These are phyloP conservation scores for Paraglomus brasilianum DNA, from an alignment of 192 early-diverging fungal genomes.

Conservation along the genomic window DNA sequence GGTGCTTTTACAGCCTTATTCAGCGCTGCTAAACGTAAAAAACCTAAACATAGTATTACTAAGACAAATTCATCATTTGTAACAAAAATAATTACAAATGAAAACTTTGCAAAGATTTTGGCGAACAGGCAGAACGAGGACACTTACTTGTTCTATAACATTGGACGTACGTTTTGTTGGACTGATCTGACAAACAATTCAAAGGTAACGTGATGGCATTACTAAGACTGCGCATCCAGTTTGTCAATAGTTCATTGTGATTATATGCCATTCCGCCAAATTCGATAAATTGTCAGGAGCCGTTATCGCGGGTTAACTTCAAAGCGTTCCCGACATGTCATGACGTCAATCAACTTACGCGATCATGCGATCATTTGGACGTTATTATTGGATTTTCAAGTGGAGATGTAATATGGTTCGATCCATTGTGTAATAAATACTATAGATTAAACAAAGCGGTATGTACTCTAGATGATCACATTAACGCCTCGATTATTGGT, in stretches of 20 bases:
- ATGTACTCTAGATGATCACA: conserved; percentile 18
- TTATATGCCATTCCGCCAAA: conserved; percentile 3
- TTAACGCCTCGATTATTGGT: neutral
- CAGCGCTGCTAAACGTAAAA: conserved; percentile 39
- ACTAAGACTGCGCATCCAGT: neutral
- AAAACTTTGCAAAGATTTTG: conserved; percentile 65
- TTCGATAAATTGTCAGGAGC: conserved; percentile 55
- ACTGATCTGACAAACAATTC: conserved; percentile 59
- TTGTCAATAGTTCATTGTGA: conserved; percentile 1
- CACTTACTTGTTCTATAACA: conserved; percentile 74
- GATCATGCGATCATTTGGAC: conserved; percentile 71
- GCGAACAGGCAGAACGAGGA: conserved; percentile 55
- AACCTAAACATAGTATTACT: conserved; percentile 65
- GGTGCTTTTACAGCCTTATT: conserved; percentile 35
- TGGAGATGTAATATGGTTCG: conserved; percentile 84
- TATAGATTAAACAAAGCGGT: conserved; percentile 79
- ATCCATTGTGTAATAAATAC: conserved; percentile 85
- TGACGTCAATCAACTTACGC: conserved; percentile 75
- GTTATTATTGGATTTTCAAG: conserved; percentile 81
- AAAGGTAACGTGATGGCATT: conserved; percentile 47
- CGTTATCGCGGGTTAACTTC: conserved; percentile 77
- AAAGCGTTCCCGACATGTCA: conserved; percentile 80
- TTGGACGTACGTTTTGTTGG: conserved; percentile 72
- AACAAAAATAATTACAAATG: conserved; percentile 65
- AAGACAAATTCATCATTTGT: conserved; percentile 77